phyloP scores from a whole-genome alignment of 73 alveolate species.

The Paramecium tetraurelia region DNA sequence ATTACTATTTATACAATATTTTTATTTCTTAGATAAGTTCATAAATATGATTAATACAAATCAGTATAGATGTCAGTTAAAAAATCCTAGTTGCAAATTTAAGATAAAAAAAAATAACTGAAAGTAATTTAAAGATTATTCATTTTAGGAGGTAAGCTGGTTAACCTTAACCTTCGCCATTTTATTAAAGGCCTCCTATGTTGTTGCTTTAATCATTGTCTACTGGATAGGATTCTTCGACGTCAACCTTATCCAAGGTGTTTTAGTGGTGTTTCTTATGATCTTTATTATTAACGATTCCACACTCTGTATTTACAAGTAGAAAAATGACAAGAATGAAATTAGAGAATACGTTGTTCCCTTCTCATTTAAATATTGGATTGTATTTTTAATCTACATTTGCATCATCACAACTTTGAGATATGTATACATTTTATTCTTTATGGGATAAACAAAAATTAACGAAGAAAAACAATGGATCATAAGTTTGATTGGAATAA shows the following conservation, averaged over 20 bases:
- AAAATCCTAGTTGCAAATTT: not conserved
- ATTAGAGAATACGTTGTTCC: slow-evolving; percentile 34
- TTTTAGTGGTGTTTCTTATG: not conserved
- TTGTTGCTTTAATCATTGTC: not conserved
- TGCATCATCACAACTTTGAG: not conserved
- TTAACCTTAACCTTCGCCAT: not conserved
- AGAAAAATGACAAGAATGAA: not conserved
- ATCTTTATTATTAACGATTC: slow-evolving; percentile 15
- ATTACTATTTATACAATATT: not conserved
- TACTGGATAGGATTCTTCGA: slow-evolving; percentile 36
- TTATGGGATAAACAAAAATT: not conserved
- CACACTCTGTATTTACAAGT: not conserved
- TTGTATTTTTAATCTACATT: not conserved
- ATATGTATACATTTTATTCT: slow-evolving; percentile 1
- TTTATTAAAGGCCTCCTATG: not conserved
- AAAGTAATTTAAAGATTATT: not conserved
- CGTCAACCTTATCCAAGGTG: not conserved
- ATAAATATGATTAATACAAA: not conserved
- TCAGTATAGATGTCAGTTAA: not conserved
- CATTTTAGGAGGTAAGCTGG: slow-evolving; percentile 10
- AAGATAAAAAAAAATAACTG: not conserved
- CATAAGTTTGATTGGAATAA: not conserved
- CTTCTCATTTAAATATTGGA: slow-evolving; percentile 40
- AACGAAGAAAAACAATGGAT: not conserved
- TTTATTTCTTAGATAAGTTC: slow-evolving; percentile 1